Evolutionary conservation across 495 filamentous ascomycete species (phyloP).

Genomic region (Clavariopsis aquatica): DNA sequence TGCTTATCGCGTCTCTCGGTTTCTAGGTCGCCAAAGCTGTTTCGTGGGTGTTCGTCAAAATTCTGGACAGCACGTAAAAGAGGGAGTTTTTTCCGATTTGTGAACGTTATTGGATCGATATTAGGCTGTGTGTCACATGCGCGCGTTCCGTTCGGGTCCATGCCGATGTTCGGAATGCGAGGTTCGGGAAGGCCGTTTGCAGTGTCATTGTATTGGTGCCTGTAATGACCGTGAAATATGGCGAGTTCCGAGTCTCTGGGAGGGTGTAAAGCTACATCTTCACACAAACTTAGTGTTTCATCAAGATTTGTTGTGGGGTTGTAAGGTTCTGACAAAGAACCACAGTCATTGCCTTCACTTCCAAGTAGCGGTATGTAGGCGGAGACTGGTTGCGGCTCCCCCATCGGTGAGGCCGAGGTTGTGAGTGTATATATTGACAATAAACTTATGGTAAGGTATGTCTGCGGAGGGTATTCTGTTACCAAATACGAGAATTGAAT

Average conservation of each 20-base stretch:
- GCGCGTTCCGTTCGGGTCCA: background rate
- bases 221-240: background rate
- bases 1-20: background rate
- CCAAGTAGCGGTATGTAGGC: background rate
- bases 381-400: background rate
- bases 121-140: background rate
- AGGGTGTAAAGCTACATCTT: background rate
- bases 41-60: background rate
- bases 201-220: background rate
- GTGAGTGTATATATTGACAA: background rate
- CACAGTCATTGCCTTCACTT: background rate
- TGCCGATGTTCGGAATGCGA: constrained; percentile 4
- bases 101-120: background rate
- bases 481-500: background rate
- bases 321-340: background rate
- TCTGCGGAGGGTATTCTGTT: background rate
- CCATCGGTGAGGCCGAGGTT: background rate
- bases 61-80: constrained; percentile 17
- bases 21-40: background rate
- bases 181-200: constrained; percentile 3
- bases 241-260: background rate
- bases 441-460: background rate
- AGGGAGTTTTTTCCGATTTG: background rate
- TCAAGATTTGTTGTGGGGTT: background rate
- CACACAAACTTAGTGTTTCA: background rate